Base-by-base conservation (phyloP, 2,329 filamentous ascomycete species). In the Karstenula rhodostoma region DNA sequence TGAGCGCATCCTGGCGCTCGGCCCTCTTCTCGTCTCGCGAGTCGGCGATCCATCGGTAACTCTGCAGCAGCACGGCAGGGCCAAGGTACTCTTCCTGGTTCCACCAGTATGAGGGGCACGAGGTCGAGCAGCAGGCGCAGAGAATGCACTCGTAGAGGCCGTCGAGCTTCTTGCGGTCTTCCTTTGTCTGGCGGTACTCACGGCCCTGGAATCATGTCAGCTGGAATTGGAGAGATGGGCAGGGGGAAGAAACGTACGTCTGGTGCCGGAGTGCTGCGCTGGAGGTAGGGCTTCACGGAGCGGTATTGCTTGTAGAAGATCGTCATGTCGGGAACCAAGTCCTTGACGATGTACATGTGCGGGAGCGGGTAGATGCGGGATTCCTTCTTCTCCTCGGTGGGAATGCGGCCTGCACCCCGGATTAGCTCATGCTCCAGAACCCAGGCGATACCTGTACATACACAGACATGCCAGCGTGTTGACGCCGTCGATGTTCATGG, bases 251-350 rank as follows among this genome's bases (percentile, higher is more conserved):
- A 49, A 85, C 90, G 79, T 86, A 96, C 92, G 77, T 97, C 92
- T 69, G 89, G 87, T 46, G 92, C 84, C 57, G 92, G 90, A 29
- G 92, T 95, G 66, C 94, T 90, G 76, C 93, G 89, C 85, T 98
- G 95, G 56, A 99, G 89, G 80, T 97, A 99, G 46, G 95, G 95
- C 89, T 98, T 96, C 83, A 99, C 97, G 17, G 94, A 97, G 84
- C 97, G 97, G 88, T 99, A 99, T 86, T 99, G 95, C 87, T 98
- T 98, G 89, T 99, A 99, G 85, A 99, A 98, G 77, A 95, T 91
- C 65, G 95, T 99, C 84, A 99, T 85, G 79, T 99, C 95, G 61
- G 95, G 94, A 35, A 99, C 95, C 65, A 99, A 89, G 79, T 99
- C 95, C 88, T 98, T 99, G 83, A 99, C 94, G 71, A 99, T 92